Evolutionary conservation across 2,329 filamentous ascomycete species (phyloP).

Genomic region (Neoarthrinium moseri): DNA sequence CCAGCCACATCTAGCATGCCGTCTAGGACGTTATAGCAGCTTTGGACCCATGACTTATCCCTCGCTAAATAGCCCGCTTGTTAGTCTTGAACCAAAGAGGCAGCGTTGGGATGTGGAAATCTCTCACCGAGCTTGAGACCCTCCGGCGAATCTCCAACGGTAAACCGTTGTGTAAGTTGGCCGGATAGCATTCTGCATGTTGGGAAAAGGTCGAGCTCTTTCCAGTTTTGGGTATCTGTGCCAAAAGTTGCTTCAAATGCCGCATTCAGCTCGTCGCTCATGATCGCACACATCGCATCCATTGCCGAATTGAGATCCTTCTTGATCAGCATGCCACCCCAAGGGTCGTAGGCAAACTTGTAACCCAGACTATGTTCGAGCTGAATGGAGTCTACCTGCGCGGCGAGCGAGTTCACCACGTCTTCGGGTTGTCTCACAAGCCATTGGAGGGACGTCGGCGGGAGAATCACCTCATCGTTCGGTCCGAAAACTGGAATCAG

Average conservation of each 20-base stretch:
- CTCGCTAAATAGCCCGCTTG: slow-evolving; percentile 25
- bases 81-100: no score
- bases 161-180: slow-evolving; percentile 22
- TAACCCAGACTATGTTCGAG: slow-evolving; percentile 36
- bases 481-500: slow-evolving; percentile 38
- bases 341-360: slow-evolving; percentile 19
- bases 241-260: slow-evolving; percentile 35
- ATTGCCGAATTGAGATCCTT: slow-evolving; percentile 32
- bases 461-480: slow-evolving; percentile 41
- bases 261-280: slow-evolving; percentile 33
- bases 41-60: slow-evolving; percentile 32
- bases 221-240: slow-evolving; percentile 30
- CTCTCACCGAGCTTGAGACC: slow-evolving; percentile 17
- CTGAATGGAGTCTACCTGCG: slow-evolving; percentile 38
- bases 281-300: slow-evolving; percentile 29
- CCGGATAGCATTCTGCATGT: slow-evolving; percentile 27
- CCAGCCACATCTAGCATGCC: slow-evolving; percentile 31
- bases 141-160: slow-evolving; percentile 18
- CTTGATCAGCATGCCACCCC: slow-evolving; percentile 30
- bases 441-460: slow-evolving; percentile 37
- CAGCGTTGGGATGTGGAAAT: no score
- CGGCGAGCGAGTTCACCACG: slow-evolving; percentile 29
- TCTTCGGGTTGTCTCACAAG: slow-evolving; percentile 36
- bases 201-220: slow-evolving; percentile 27
- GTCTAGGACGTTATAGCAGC: slow-evolving; percentile 27